Conservation (phyloP, 2,329 filamentous ascomycete genomes). For the Hymenoscyphus infarciens region DNA sequence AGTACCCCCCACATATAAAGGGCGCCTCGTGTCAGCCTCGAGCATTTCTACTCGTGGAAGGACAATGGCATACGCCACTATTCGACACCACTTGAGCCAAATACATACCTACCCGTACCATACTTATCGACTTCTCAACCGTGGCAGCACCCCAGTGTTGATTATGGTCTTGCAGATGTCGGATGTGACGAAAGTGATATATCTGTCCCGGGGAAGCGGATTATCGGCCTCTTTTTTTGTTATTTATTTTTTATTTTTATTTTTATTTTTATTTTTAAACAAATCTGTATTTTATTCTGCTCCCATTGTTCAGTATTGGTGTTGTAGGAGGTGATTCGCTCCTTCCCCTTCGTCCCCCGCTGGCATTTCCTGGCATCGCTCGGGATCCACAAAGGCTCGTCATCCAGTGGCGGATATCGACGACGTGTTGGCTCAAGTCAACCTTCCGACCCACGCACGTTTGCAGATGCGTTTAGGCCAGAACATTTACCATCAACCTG, state of each 20-base stretch:
- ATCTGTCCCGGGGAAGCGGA: not conserved
- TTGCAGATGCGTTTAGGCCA: no score
- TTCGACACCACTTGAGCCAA: not conserved
- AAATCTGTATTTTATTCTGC: no score
- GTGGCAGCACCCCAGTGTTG: not conserved
- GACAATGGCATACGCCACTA: not conserved
- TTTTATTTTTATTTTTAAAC: no score
- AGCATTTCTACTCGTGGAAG: slow-evolving; percentile 24
- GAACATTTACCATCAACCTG: not conserved
- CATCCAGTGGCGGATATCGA: not conserved
- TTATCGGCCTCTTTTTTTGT: not conserved
- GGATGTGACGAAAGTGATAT: not conserved
- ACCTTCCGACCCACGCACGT: not conserved
- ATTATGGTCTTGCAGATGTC: not conserved
- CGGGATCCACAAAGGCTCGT: not conserved
- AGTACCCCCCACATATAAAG: slow-evolving; percentile 2
- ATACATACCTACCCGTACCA: no score
- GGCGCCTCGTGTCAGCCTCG: slow-evolving; percentile 28
- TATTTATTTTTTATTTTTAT: not conserved
- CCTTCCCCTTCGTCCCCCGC: not conserved
- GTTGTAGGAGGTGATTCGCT: not conserved
- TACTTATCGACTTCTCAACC: not conserved
- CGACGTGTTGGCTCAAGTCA: not conserved
- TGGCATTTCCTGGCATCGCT: no score
- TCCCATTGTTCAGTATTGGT: not conserved